Evolutionary conservation across 306 rosid species (phyloP).

Genomic region (Quercus rubra): DNA sequence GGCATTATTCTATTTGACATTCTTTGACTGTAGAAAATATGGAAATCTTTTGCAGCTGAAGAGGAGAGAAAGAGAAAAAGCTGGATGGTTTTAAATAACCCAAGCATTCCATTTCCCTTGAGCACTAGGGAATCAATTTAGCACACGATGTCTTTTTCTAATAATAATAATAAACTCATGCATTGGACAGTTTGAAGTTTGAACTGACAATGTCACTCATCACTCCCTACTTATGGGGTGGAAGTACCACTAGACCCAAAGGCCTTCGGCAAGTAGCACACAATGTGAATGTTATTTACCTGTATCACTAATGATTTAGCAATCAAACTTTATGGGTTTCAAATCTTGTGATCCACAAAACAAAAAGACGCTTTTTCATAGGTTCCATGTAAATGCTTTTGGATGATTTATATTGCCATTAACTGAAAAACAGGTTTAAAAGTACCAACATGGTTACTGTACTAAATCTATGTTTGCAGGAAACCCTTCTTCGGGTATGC

Average conservation of each 20-base stretch:
- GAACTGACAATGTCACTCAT: too few species aligned
- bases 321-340: background rate
- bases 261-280: background rate
- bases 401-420: background rate
- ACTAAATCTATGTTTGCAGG: conserved; percentile 42
- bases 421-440: background rate
- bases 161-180: too few species aligned
- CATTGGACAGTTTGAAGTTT: too few species aligned
- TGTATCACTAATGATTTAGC: background rate
- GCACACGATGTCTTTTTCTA: background rate
- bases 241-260: too few species aligned
- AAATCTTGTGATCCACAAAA: background rate
- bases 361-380: background rate
- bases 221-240: too few species aligned
- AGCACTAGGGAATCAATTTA: background rate
- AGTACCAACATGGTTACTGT: background rate
- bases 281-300: background rate
- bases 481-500: conserved; percentile 89
- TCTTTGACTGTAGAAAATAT: background rate
- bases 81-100: background rate
- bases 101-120: background rate
- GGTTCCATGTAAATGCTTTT: background rate
- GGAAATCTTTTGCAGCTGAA: background rate
- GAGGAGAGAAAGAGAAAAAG: background rate
- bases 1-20: conserved; percentile 4